These are phyloP conservation scores for Dactylorhiza incarnata DNA, from an alignment of 106 monocot species.

Conservation along the genomic window DNA sequence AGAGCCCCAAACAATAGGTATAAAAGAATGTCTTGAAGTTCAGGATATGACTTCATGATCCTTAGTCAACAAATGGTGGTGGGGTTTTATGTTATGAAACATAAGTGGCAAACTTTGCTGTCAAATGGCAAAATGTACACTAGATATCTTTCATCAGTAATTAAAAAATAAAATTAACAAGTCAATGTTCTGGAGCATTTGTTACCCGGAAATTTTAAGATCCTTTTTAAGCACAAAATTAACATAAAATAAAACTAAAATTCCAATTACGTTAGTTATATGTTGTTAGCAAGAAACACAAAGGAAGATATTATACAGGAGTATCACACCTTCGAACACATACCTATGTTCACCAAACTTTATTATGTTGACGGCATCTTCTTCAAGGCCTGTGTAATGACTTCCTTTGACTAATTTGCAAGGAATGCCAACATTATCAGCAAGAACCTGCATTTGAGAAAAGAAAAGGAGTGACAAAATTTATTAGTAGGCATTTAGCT, in stretches of 20 bases:
- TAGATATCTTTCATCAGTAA: background rate
- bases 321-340: background rate
- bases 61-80: background rate
- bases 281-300: background rate
- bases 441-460: slow-evolving; percentile 57
- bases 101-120: background rate
- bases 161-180: background rate
- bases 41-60: background rate
- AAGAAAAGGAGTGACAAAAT: background rate
- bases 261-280: background rate
- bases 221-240: background rate
- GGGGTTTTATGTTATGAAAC: background rate
- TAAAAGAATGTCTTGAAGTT: background rate
- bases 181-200: background rate
- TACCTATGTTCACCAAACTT: slow-evolving; percentile 62
- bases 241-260: background rate
- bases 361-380: slow-evolving; percentile 90
- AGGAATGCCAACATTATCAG: slow-evolving; percentile 85
- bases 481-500: background rate
- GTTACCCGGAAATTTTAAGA: background rate
- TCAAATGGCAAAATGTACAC: background rate
- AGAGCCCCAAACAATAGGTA: background rate
- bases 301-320: background rate
- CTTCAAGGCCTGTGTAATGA: slow-evolving; percentile 90
- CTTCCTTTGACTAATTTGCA: slow-evolving; percentile 95